These are phyloP conservation scores for Geotrichum candidum DNA, from an alignment of 1,139 yeast genomes.

Conservation along the genomic window DNA sequence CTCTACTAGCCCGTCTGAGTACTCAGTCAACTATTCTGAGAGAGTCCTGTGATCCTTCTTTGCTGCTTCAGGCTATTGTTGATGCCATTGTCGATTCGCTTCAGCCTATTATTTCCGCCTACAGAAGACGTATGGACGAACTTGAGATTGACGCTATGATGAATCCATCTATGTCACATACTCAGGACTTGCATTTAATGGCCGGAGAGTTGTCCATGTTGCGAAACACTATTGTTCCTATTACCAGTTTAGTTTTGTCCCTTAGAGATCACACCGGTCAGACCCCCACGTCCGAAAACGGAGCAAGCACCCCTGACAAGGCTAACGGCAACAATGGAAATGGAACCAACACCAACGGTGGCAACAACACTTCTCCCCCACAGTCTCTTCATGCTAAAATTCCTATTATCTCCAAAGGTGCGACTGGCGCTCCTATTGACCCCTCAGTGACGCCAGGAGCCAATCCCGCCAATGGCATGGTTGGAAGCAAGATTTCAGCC, in stretches of 20 bases:
- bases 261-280: conserved; percentile 37
- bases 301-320: background rate
- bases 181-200: conserved; percentile 47
- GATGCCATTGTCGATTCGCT: conserved; percentile 54
- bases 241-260: conserved; percentile 42
- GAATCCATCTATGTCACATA: conserved; percentile 45
- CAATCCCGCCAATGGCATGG: background rate
- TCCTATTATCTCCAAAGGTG: conserved; percentile 4
- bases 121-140: conserved; percentile 43
- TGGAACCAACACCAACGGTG: conserved; percentile 1
- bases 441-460: background rate
- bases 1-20: conserved; percentile 43
- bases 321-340: background rate
- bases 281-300: background rate
- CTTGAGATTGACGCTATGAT: conserved; percentile 46
- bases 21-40: conserved; percentile 44
- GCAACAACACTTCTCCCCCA: background rate
- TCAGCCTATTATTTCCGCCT: conserved; percentile 54
- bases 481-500: conserved; percentile 31
- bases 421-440: background rate
- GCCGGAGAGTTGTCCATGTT: conserved; percentile 46
- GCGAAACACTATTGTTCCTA: conserved; percentile 42
- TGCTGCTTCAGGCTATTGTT: conserved; percentile 47
- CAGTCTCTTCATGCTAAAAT: background rate
- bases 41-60: conserved; percentile 45